Percentiles rank a stretch among this genome's conserved stretches.
phyloP scores from a whole-genome alignment of 768 basidiomycete genomes.

The Aureoboletus auriporus region DNA sequence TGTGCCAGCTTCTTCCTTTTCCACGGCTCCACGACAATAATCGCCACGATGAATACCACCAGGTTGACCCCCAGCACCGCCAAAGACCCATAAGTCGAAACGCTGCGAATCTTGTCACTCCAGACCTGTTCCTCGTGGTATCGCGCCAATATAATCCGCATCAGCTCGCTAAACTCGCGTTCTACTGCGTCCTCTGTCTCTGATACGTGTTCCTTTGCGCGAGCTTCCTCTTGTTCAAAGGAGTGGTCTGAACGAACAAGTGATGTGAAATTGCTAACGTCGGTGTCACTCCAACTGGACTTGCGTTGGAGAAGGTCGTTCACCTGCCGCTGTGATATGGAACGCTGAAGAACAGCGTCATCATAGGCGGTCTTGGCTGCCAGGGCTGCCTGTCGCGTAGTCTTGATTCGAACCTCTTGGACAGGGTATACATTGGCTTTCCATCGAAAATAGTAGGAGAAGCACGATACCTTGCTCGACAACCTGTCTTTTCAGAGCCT shows the following conservation, averaged over 20 bases:
- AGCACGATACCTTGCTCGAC: constrained; percentile 69
- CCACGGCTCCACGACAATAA: constrained; percentile 94
- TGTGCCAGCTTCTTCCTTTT: constrained; percentile 83
- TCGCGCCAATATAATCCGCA: constrained; percentile 82
- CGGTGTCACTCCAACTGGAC: constrained; percentile 84
- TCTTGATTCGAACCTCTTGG: constrained; percentile 70
- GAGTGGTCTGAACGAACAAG: constrained; percentile 89
- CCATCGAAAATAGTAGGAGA: neutral
- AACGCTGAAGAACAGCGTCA: constrained; percentile 71
- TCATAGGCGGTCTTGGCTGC: constrained; percentile 75
- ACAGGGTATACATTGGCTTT: constrained; percentile 9
- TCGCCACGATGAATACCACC: constrained; percentile 85
- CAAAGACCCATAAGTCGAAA: constrained; percentile 89
- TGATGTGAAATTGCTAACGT: constrained; percentile 83
- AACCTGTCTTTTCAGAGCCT: constrained; percentile 72
- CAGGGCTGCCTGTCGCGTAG: constrained; percentile 62
- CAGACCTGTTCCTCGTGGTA: constrained; percentile 99
- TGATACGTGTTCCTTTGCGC: constrained; percentile 62
- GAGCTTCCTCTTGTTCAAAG: constrained; percentile 73
- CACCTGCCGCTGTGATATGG: constrained; percentile 89
- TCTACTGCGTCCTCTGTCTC: constrained; percentile 80
- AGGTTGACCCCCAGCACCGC: constrained; percentile 85
- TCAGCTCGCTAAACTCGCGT: constrained; percentile 79
- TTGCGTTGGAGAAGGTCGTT: constrained; percentile 95
- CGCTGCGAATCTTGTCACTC: constrained; percentile 97